Evolutionary conservation across 2,329 filamentous ascomycete species (phyloP).

Genomic region (Lojkania enalia): DNA sequence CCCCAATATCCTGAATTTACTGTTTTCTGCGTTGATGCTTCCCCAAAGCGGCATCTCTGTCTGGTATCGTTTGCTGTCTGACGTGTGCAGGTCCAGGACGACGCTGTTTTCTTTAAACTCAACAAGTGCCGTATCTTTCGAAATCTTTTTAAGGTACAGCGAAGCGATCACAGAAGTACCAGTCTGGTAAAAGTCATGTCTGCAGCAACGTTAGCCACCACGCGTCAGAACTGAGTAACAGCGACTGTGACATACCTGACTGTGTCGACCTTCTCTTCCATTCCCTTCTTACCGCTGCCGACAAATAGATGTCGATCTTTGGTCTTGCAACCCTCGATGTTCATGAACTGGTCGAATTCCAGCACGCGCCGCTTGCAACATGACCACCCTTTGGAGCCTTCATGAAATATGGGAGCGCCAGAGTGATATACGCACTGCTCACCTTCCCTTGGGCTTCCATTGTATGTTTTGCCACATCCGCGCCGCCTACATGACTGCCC

Average conservation of each 20-base stretch:
- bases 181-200: conserved; percentile 95
- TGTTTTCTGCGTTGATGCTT: conserved; percentile 73
- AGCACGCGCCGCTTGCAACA: conserved; percentile 95
- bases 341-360: conserved; percentile 98
- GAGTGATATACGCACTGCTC: conserved; percentile 90
- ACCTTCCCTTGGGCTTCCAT: conserved; percentile 54
- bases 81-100: conserved; percentile 80
- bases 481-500: conserved; percentile 77
- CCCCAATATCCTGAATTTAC: conserved; percentile 78
- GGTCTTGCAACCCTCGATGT: conserved; percentile 85
- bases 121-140: conserved; percentile 76
- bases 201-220: conserved; percentile 36
- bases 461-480: conserved; percentile 71
- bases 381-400: conserved; percentile 95
- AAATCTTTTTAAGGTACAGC: conserved; percentile 96
- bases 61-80: conserved; percentile 81
- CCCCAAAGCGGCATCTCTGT: conserved; percentile 75
- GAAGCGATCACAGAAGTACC: conserved; percentile 81
- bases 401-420: conserved; percentile 90
- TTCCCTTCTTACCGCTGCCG: conserved; percentile 67
- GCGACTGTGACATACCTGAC: conserved; percentile 62
- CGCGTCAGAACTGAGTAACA: neutral
- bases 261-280: conserved; percentile 71
- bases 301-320: conserved; percentile 84
- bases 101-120: conserved; percentile 67